A percentile compares a stretch with the other conserved stretches of the same genome.
phyloP scores from a whole-genome alignment of 2,329 filamentous ascomycete genomes.

The Colletotrichum ledebouriae region DNA sequence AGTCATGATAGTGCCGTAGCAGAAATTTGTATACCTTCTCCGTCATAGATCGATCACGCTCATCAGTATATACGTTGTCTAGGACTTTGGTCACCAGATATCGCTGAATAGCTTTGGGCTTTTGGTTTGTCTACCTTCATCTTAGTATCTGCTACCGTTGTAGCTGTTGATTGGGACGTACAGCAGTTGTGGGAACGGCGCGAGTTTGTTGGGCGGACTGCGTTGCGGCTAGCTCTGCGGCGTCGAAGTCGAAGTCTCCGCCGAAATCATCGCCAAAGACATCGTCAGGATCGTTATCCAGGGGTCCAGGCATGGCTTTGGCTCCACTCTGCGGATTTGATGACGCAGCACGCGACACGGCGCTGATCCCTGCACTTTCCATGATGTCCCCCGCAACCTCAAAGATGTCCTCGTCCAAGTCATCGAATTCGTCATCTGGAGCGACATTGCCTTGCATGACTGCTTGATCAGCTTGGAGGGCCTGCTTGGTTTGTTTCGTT shows the following conservation, averaged over 20 bases:
- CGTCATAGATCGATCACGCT: conserved; percentile 68
- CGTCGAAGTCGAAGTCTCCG: conserved; percentile 84
- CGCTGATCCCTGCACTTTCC: conserved; percentile 20
- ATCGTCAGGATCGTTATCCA: conserved; percentile 68
- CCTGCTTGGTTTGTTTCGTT: conserved; percentile 8
- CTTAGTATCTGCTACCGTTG: conserved; percentile 69
- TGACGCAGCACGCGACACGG: conserved; percentile 30
- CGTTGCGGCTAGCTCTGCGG: conserved; percentile 79
- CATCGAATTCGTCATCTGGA: conserved; percentile 73
- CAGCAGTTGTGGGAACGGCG: conserved; percentile 48
- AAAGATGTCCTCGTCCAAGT: conserved; percentile 73
- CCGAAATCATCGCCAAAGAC: conserved; percentile 80
- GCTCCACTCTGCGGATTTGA: conserved; percentile 11
- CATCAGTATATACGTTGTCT: conserved; percentile 76
- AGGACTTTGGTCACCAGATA: conserved; percentile 84
- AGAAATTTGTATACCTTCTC: conserved; percentile 75
- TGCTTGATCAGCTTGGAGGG: not conserved
- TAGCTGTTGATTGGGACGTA: conserved; percentile 51
- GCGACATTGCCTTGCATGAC: conserved; percentile 21
- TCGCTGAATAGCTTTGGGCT: conserved; percentile 83
- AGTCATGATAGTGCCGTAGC: conserved; percentile 3
- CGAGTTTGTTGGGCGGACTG: conserved; percentile 65
- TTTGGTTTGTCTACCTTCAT: conserved; percentile 73
- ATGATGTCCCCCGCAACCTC: conserved; percentile 61
- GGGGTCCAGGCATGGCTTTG: conserved; percentile 13